Conservation (phyloP, 441 rosid genomes). For the Bruguiera hainesii region DNA sequence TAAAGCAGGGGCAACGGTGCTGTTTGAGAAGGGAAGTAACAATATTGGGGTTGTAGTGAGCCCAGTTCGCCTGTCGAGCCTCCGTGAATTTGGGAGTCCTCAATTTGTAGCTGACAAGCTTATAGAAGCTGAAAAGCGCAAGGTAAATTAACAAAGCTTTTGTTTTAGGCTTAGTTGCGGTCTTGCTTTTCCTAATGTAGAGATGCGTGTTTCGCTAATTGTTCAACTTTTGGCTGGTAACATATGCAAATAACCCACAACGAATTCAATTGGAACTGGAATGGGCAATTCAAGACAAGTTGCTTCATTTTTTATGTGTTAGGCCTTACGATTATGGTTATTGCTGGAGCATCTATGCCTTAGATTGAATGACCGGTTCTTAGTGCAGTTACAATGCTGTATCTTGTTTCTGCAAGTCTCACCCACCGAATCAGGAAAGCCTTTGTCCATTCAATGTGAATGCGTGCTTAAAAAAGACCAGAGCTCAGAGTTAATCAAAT, state of each 20-base stretch:
- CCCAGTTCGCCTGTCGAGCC: constrained; percentile 77
- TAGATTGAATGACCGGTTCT: too few species aligned
- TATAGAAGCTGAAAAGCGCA: constrained; percentile 80
- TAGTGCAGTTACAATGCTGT: too few species aligned
- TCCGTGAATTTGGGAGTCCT: constrained; percentile 74
- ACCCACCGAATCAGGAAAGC: background rate
- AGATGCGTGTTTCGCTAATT: too few species aligned
- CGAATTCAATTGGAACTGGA: too few species aligned
- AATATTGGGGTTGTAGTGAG: constrained; percentile 77
- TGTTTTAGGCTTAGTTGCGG: too few species aligned
- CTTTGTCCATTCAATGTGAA: background rate
- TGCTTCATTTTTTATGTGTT: too few species aligned
- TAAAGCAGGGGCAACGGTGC: constrained; percentile 78
- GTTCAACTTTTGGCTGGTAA: too few species aligned
- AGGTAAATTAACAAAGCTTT: constrained; percentile 33
- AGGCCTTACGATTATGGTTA: too few species aligned
- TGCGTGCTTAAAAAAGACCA: background rate
- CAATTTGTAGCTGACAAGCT: constrained; percentile 82
- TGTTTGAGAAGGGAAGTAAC: constrained; percentile 83
- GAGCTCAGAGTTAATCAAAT: background rate
- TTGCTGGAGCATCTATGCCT: too few species aligned
- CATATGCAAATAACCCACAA: too few species aligned
- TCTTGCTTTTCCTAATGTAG: too few species aligned
- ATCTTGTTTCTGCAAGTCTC: background rate
- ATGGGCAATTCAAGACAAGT: too few species aligned